These are phyloP conservation scores for Malassezia pachydermatis DNA, from an alignment of 1,284 basidiomycete species.

Conservation along the genomic window DNA sequence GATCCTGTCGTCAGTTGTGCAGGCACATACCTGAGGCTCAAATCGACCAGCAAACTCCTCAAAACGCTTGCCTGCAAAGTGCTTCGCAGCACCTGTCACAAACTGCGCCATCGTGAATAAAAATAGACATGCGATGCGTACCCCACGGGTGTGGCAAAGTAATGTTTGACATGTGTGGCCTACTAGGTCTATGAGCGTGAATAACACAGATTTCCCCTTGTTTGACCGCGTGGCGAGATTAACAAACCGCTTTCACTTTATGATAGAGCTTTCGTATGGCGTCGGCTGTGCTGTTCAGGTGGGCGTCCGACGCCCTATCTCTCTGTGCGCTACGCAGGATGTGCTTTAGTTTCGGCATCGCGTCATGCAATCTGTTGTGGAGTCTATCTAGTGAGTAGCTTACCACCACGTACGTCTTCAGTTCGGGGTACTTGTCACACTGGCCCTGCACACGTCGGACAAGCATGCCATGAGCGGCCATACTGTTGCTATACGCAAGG, in stretches of 20 bases:
- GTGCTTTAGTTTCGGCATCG: background rate
- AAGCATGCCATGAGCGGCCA: background rate
- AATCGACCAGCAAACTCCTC: slow-evolving; percentile 6
- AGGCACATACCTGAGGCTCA: slow-evolving; percentile 11
- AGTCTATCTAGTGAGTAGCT: background rate
- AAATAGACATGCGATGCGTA: background rate
- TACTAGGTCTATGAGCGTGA: background rate
- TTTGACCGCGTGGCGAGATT: background rate
- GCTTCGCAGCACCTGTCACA: background rate
- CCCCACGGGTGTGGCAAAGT: too few species aligned
- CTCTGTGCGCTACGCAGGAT: background rate
- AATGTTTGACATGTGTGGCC: background rate
- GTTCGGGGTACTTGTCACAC: slow-evolving; percentile 1
- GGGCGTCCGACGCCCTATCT: background rate
- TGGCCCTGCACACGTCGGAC: background rate
- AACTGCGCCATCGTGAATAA: slow-evolving; percentile 7
- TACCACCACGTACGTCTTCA: slow-evolving; percentile 4
- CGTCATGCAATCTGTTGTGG: background rate
- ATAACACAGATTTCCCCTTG: too few species aligned
- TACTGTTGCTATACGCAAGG: too few species aligned
- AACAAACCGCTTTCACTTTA: slow-evolving; percentile 5
- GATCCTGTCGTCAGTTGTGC: slow-evolving; percentile 52
- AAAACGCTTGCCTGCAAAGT: background rate
- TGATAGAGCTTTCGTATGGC: background rate
- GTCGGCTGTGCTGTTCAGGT: background rate